phyloP scores from a whole-genome alignment of 305 asterid species.

The Caryopteris hybrid region DNA sequence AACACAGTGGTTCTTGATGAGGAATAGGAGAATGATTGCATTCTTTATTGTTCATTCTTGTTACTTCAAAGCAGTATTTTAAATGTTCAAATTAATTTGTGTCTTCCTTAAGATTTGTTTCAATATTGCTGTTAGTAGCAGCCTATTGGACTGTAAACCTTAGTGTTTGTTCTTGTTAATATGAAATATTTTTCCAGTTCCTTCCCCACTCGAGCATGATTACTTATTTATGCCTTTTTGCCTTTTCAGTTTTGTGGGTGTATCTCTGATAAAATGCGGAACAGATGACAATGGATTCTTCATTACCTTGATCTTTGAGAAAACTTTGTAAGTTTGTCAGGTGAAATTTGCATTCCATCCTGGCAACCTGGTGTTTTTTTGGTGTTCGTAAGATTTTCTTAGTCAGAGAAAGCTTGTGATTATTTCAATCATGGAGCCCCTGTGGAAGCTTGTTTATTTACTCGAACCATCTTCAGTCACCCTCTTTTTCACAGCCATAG shows the following conservation, averaged over 20 bases:
- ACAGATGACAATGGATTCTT: background rate
- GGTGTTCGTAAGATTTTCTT: conserved; percentile 6
- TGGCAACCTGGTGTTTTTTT: background rate
- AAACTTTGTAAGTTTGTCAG: background rate
- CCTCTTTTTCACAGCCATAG: conserved; percentile 72
- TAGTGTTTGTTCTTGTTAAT: background rate
- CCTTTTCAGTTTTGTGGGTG: conserved; percentile 16
- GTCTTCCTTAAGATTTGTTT: background rate
- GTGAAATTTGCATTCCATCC: background rate
- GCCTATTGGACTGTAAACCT: background rate
- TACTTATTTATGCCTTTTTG: conserved; percentile 3
- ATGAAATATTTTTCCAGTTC: no score
- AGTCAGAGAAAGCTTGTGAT: no score
- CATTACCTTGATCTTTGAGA: background rate
- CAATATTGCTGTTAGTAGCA: background rate
- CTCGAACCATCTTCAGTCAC: conserved; percentile 81
- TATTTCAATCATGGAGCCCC: conserved; percentile 58
- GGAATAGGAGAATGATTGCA: background rate
- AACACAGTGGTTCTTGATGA: background rate
- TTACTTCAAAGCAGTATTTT: background rate
- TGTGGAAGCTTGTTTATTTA: conserved; percentile 75
- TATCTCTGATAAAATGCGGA: background rate
- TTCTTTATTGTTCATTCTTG: background rate
- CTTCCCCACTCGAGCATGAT: no score
- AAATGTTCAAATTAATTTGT: background rate